Evolutionary conservation across 139 green algal genomes (phyloP), one percentile per base, ranked within the genome.

Genomic region (Pycnococcus provasolii): DNA sequence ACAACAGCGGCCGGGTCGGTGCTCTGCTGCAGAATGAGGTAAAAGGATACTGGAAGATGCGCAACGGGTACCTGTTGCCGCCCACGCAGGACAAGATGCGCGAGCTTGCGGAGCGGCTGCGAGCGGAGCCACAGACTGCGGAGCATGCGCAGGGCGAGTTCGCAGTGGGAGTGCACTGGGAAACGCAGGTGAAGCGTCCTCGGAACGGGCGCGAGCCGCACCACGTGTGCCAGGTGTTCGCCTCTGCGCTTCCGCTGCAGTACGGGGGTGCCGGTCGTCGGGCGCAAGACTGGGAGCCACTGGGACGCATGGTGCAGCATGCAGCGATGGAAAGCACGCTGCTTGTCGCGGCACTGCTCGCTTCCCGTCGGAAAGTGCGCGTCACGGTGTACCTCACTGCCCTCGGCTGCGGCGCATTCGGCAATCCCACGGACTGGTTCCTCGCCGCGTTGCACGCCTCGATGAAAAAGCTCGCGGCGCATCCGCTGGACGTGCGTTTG

Each of bases 211-310:
- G 48, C 48, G 9, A 11, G 48, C 48, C 48, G 57, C 57, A 62
- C 57, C 57, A 44, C n/a, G 57, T 62, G 37, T 39, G 15, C 15
- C 57, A 62, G 57, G 11, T n/a, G 8, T 62, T 44, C 57, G 9
- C 9, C 37, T n/a, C 57, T 13, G 57, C 57, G 9, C 13, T 39
- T n/a, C 13, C 57, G 15, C 8, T 62, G 11, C 9, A 9, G 37
- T 62, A 62, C 37, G 37, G 15, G 13, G n/a, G 15, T 11, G 9
- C 13, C 13, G n/a, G 15, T 39, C 57, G 9, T n/a, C 11, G 9
- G 9, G 48, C 48, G 48, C 9, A 55, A 62, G 57, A 62, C 8
- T 62, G 57, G 57, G 57, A 62, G 57, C 57, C 57, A 9, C 15
- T 62, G 8, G 57, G 9, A 39, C 9, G n/a, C 13, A 9, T 39